Evolutionary conservation across 1,139 yeast genomes (phyloP), one percentile per base, ranked within the genome.

Genomic region (Pichia sp.): DNA sequence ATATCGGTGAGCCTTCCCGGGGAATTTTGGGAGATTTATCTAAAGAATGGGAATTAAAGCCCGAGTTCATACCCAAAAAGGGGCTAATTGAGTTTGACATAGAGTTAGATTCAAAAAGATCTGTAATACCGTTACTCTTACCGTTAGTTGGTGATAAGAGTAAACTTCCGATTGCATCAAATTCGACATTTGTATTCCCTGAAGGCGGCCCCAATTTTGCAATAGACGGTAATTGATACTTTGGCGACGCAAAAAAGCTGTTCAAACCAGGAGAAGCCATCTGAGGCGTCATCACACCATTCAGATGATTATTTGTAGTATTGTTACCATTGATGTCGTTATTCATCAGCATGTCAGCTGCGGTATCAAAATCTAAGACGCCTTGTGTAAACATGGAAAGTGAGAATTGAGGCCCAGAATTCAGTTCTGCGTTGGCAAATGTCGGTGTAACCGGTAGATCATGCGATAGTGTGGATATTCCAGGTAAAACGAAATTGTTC

Each of bases 81-180:
- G 23, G 23, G 23, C 23, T 16, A 16, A 16, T 16, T 16, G 23
- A 16, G 23, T 16, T 16, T 16, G 23, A 16, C 23, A 16, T 16
- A 16, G 23, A 16, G 23, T 16, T 16, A 16, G 23, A 16, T 16
- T 16, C 23, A 16, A 16, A 16, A 16, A 16, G 23, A 16, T 16
- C 23, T 16, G 23, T 16, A 16, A 16, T 16, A 16, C 23, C 23
- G 23, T 16, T 16, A 16, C 23, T 16, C 23, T 16, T 16, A 16
- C 23, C 23, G 23, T 16, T 16, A 16, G 23, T 16, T 16, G 23
- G 23, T 6, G 50, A 47, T 37, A 47, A 34, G 6, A 47, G 41
- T 36, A 47, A 4, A n/a, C 45, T 45, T 6, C 50, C 50, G 26
- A 47, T 47, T 16, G 43, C 34, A 27, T 47, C 46, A 29, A 47